Percentiles rank a stretch among this genome's conserved stretches.
These are phyloP conservation scores for Prunus armeniaca DNA, from an alignment of 306 rosid genomes.

Conservation along the genomic window DNA sequence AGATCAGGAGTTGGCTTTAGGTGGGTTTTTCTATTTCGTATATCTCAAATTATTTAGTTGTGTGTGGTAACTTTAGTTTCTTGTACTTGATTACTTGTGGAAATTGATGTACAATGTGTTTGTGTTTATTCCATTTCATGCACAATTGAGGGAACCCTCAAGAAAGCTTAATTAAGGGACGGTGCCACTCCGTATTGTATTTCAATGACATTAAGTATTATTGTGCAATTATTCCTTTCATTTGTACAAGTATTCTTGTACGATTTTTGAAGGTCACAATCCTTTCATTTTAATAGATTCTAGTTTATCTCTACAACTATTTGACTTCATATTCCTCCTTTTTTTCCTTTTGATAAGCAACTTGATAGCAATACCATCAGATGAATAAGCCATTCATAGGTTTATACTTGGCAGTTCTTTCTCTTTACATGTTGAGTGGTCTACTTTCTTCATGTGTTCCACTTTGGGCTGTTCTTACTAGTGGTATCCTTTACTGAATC, in stretches of 20 bases:
- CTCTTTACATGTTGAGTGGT: neutral
- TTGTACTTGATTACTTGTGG: neutral
- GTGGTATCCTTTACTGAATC: neutral
- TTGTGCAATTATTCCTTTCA: no score
- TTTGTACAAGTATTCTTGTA: neutral
- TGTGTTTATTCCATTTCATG: neutral
- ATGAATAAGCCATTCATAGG: neutral
- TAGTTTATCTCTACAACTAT: neutral
- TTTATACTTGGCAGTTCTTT: neutral
- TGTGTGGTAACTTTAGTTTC: neutral
- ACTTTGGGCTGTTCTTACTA: neutral
- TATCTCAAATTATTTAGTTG: neutral
- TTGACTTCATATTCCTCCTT: neutral
- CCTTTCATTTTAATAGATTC: neutral
- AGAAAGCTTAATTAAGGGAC: no score
- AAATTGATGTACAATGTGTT: neutral
- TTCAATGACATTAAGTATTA: no score
- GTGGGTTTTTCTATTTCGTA: conserved; percentile 10
- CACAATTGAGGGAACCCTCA: neutral
- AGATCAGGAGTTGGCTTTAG: conserved; percentile 39
- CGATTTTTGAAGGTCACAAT: neutral
- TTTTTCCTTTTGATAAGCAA: neutral
- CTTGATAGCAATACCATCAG: neutral
- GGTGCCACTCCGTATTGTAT: no score
- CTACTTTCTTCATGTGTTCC: neutral